These are phyloP conservation scores for Zasmidium cellare DNA, from an alignment of 2,329 filamentous ascomycete genomes.

Conservation along the genomic window DNA sequence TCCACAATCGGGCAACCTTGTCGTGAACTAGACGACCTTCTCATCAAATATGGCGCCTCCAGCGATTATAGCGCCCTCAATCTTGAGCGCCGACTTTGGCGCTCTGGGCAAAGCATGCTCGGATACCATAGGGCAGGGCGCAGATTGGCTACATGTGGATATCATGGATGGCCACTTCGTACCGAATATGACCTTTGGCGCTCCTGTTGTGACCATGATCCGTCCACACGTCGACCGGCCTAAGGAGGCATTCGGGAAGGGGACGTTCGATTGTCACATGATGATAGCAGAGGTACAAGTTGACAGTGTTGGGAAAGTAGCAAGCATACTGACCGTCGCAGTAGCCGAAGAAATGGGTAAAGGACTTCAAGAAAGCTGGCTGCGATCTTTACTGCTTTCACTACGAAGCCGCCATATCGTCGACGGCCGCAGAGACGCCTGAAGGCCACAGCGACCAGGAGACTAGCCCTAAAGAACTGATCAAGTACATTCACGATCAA, in stretches of 20 bases:
- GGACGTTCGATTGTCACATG: constrained; percentile 99
- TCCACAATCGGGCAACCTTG: no score
- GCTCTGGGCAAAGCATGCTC: constrained; percentile 83
- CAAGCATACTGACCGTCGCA: constrained; percentile 25
- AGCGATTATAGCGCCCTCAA: constrained; percentile 96
- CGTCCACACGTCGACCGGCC: constrained; percentile 80
- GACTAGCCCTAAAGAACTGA: constrained; percentile 81
- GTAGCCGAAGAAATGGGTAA: constrained; percentile 96
- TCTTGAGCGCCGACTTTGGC: constrained; percentile 94
- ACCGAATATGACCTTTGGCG: constrained; percentile 95
- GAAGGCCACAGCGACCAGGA: constrained; percentile 66
- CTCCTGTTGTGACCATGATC: constrained; percentile 93
- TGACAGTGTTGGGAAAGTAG: not conserved
- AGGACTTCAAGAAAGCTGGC: constrained; percentile 88
- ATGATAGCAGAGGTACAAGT: constrained; percentile 89
- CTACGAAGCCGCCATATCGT: constrained; percentile 88
- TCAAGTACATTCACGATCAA: constrained; percentile 84
- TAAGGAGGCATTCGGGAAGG: constrained; percentile 67
- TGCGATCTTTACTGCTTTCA: constrained; percentile 99
- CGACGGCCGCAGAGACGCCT: constrained; percentile 79
- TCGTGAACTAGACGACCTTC: not conserved
- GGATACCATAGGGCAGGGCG: constrained; percentile 79
- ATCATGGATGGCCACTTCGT: constrained; percentile 99
- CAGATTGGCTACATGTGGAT: constrained; percentile 93
- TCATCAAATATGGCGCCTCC: constrained; percentile 71